phyloP scores from a whole-genome alignment of 1,139 yeast species.

The Meyerozyma athensensis region DNA sequence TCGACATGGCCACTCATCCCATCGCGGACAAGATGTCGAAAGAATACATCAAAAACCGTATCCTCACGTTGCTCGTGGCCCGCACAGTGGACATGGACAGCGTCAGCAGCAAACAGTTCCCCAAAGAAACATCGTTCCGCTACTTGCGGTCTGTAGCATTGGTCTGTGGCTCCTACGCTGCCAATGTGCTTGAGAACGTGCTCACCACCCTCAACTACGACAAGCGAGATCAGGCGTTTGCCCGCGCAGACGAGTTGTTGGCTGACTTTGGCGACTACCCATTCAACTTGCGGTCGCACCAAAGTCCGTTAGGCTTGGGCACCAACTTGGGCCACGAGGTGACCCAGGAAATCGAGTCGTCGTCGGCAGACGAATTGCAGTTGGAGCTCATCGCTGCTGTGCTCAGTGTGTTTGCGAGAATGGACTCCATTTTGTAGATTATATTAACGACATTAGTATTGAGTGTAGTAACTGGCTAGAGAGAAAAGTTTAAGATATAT shows the following conservation, averaged over 20 bases:
- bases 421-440: conserved; percentile 46
- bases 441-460: too few species aligned
- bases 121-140: conserved; percentile 63
- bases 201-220: conserved; percentile 76
- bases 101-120: conserved; percentile 56
- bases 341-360: conserved; percentile 59
- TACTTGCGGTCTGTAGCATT: conserved; percentile 75
- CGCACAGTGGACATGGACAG: conserved; percentile 58
- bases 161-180: conserved; percentile 90
- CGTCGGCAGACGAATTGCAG: conserved; percentile 55
- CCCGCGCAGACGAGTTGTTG: conserved; percentile 86
- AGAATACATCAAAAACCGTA: conserved; percentile 74
- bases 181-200: conserved; percentile 92
- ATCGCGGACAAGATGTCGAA: conserved; percentile 78
- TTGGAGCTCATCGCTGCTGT: conserved; percentile 93
- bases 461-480: too few species aligned
- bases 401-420: conserved; percentile 52
- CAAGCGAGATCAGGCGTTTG: conserved; percentile 87
- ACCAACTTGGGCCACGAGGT: conserved; percentile 70
- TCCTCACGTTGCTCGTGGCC: conserved; percentile 62
- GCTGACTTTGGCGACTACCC: conserved; percentile 84
- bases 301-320: conserved; percentile 68
- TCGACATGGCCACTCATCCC: conserved; percentile 99
- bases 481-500: too few species aligned
- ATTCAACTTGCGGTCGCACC: conserved; percentile 50